Evolutionary conservation across 805 yeast genomes (phyloP), one percentile per base, ranked within the genome.

Genomic region (Candida golubevii): DNA sequence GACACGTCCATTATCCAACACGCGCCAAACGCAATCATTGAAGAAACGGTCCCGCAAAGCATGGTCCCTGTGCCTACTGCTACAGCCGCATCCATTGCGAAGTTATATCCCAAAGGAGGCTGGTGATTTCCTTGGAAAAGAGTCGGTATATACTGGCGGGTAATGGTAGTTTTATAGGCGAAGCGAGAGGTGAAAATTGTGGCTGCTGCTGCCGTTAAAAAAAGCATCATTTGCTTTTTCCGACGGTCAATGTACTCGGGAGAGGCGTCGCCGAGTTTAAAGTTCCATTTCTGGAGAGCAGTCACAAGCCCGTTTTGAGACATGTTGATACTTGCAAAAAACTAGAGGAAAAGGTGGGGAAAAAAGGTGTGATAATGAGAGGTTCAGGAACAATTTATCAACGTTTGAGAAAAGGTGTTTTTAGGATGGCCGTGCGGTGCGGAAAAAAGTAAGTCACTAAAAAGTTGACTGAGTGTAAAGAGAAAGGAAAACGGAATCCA

Each of bases 31-130:
- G 82, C 69, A 5, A 79, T 64, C 88, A 87, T 86, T 1, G 87
- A 77, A 54, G 84, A 76, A 0, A 88, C 78, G 1, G 88, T 76
- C 0, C 82, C 74, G 2, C 96, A 86, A 13, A 90, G 66, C 38
- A 85, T 65, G 0, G 96, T 79, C 1, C 96, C 95, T 34, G 86
- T 83, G 0, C 83, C 79, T 3, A 90, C 88, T 0, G 97, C 97
- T 34, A 82, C 80, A 30, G 88, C 78, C 1, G 96, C 96, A 61
- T 89, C 96, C 43, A 80, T 78, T 49, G 86, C 80, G 59, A 86
- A 82, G 28, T 85, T 83, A 57, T 83, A 85, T 34, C 71, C 58
- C n/a, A 80, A 72, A 6, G 96, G 96, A 2, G 95, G 95, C 45
- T 79, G 76, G 56, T 88, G 91, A 63, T 89, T 89, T 10, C 90